A percentile compares a stretch with the other conserved stretches of the same genome.
These are phyloP conservation scores for Naganishia kalamii DNA, from an alignment of 768 basidiomycete species.

Conservation along the genomic window DNA sequence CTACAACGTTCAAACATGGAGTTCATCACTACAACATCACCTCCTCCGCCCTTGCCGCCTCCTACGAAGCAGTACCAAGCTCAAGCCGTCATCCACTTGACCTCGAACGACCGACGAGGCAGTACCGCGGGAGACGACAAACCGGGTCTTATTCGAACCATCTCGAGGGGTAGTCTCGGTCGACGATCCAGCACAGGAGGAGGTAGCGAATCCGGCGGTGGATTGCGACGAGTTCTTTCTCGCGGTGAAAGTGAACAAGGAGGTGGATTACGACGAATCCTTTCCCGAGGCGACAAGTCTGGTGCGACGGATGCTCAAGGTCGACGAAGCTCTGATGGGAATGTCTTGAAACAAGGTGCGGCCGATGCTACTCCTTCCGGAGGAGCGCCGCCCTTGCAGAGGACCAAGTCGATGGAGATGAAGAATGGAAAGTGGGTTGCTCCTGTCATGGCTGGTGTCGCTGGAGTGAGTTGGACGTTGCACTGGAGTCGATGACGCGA, in stretches of 20 bases:
- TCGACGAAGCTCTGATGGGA: constrained; percentile 5
- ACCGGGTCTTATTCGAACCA: constrained; percentile 6
- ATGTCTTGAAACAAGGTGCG: constrained; percentile 1
- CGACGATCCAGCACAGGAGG: constrained; percentile 7
- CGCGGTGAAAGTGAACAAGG: neutral
- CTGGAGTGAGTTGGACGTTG: constrained; percentile 8
- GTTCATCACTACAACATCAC: neutral
- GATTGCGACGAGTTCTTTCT: neutral
- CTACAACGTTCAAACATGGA: constrained; percentile 10
- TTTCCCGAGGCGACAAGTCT: constrained; percentile 10
- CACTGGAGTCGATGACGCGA: no score
- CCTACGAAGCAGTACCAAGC: constrained; percentile 3
- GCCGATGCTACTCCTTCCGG: neutral
- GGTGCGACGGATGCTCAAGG: constrained; percentile 2
- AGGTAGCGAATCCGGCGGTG: neutral
- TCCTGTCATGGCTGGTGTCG: constrained; percentile 15
- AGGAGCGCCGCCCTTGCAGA: neutral
- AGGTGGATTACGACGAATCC: constrained; percentile 4
- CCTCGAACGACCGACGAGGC: constrained; percentile 8
- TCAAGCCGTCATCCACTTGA: constrained; percentile 13
- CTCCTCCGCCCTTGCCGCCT: constrained; percentile 9
- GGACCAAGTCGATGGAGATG: constrained; percentile 11
- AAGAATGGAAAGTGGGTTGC: constrained; percentile 13
- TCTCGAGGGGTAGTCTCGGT: constrained; percentile 16
- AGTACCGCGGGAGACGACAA: neutral